Evolutionary conservation across 1,284 basidiomycete genomes (phyloP), one percentile per base, ranked within the genome.

Genomic region (Xerocomus nothofagi): DNA sequence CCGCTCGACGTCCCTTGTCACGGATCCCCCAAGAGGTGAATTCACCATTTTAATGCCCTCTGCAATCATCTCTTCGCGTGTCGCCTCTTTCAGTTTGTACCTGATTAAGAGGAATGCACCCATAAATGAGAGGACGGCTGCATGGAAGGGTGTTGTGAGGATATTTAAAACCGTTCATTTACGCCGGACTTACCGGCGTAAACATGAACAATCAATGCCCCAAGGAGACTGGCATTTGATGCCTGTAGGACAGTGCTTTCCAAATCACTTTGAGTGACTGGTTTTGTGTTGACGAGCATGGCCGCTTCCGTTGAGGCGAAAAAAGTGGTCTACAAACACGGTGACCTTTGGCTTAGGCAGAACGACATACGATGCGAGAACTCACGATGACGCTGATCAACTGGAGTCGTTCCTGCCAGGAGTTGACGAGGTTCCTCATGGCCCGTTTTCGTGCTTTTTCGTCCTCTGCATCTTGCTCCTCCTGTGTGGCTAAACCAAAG

Each of bases 361-460:
- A 33, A 41, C 18, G 29, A 41, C 3, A 20, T 3, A n/a, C n/a
- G n/a, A n/a, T 15, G 17, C 23, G 18, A 7, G 17, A 31, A 69
- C 78, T 59, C 37, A 82, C 80, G 40, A 82, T 80, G 27, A 83
- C 73, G 47, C 73, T 78, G 59, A 84, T 81, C 9, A 82, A 63
- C 62, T 81, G 80, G 48, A 82, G 66, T 20, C 80, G 67, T 50
- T 82, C 81, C 71, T 80, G 76, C 81, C 81, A 84, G 4, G 79
- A 77, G 58, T 77, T 73, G 14, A 80, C 72, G 0, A 82, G 71
- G 36, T 78, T 74, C 53, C 65, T 73, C 65, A 76, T 66, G 4
- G 78, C 78, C 43, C 73, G 69, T 54, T 68, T 68, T 30, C 72
- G 70, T 12, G 69, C 72, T 45, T 72, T 64, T 11, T 76, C 75